Conservation (phyloP, 2,329 filamentous ascomycete species). For the Talaromyces rugulosus region DNA sequence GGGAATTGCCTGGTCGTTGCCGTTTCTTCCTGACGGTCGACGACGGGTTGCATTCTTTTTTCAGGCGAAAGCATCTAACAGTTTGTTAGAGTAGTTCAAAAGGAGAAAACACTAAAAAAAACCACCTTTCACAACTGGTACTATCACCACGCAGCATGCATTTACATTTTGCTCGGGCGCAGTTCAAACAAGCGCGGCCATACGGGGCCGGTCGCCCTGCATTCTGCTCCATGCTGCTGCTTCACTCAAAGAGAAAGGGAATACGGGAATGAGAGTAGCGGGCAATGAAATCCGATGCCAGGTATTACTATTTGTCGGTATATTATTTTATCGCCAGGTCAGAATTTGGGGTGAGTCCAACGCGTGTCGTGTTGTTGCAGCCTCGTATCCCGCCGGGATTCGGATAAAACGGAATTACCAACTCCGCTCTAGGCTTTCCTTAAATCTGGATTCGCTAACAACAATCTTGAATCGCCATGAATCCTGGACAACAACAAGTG, state of each 20-base stretch:
- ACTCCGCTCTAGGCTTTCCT: not conserved
- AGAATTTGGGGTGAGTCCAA: not conserved
- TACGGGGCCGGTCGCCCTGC: slow-evolving; percentile 11
- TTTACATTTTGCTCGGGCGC: slow-evolving; percentile 22
- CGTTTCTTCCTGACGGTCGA: slow-evolving; percentile 28
- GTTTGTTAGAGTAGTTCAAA: not conserved
- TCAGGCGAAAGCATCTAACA: slow-evolving; percentile 39
- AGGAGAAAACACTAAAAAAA: not conserved
- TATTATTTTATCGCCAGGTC: not conserved
- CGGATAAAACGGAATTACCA: not conserved
- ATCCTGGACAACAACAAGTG: not conserved
- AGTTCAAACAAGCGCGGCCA: slow-evolving; percentile 20
- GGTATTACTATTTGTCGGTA: not conserved
- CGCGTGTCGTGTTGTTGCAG: not conserved
- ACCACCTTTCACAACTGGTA: slow-evolving; percentile 15
- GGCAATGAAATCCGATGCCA: not conserved
- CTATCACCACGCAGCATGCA: slow-evolving; percentile 16
- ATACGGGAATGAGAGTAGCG: not conserved
- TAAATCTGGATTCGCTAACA: not conserved
- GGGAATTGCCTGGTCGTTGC: slow-evolving; percentile 11
- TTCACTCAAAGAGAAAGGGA: not conserved
- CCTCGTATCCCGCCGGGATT: not conserved
- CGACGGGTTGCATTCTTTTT: slow-evolving; percentile 39
- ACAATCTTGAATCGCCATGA: not conserved
- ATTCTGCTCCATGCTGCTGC: slow-evolving; percentile 3